A percentile compares a stretch with the other conserved stretches of the same genome.
These are phyloP conservation scores for Xylariaceae sp. DNA, from an alignment of 2,329 filamentous ascomycete genomes.

Conservation along the genomic window DNA sequence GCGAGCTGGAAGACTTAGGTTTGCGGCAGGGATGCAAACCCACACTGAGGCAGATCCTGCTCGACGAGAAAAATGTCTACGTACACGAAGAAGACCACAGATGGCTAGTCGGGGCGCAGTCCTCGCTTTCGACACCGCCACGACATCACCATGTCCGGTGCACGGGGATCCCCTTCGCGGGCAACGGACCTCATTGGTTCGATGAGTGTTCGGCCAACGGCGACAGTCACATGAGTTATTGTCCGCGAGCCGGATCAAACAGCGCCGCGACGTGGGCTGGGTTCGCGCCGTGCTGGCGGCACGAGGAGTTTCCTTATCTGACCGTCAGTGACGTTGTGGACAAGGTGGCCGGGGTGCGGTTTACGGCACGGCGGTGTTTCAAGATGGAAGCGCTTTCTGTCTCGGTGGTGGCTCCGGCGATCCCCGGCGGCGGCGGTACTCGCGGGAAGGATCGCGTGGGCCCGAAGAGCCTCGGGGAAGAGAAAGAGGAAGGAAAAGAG, in stretches of 20 bases:
- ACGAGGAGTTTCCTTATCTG: constrained; percentile 50
- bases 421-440: too few relatives aligned
- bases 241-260: constrained; percentile 30
- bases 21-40: constrained; percentile 51
- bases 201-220: constrained; percentile 44
- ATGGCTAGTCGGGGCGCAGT: constrained; percentile 45
- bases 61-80: constrained; percentile 51
- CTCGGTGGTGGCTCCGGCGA: too few relatives aligned
- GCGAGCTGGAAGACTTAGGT: constrained; percentile 48
- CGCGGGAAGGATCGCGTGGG: too few relatives aligned
- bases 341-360: constrained; percentile 39
- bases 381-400: constrained; percentile 42
- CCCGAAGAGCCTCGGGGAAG: too few relatives aligned
- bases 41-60: constrained; percentile 44
- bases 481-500: constrained; percentile 11
- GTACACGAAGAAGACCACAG: constrained; percentile 53
- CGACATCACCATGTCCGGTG: constrained; percentile 43
- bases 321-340: constrained; percentile 46
- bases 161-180: constrained; percentile 51
- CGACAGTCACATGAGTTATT: constrained; percentile 41
- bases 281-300: constrained; percentile 49
- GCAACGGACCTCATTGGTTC: constrained; percentile 46
- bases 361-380: constrained; percentile 46
- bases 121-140: constrained; percentile 35
- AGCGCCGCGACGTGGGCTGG: constrained; percentile 24